Conservation (phyloP, 176 grass and related monocot species). For the Olyra latifolia region DNA sequence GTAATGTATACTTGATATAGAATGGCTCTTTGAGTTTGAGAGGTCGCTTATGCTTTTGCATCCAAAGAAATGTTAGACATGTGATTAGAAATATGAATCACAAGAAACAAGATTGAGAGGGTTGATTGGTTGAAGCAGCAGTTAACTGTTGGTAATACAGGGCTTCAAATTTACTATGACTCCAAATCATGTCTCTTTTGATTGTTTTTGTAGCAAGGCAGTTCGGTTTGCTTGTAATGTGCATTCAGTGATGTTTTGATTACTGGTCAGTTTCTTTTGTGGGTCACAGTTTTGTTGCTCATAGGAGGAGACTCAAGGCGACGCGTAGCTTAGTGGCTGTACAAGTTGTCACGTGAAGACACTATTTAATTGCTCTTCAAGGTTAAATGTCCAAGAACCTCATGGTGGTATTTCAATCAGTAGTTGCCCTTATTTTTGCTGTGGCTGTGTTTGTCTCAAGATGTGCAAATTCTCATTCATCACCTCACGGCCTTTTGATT, state of each 20-base stretch:
- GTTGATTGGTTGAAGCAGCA: constrained; percentile 17
- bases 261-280: constrained; percentile 5
- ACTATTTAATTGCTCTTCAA: constrained; percentile 39
- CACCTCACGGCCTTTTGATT: not conserved
- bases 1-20: not conserved
- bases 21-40: not conserved
- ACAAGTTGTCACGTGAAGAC: constrained; percentile 24
- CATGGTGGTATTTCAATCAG: constrained; percentile 13
- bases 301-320: not conserved
- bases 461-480: constrained; percentile 6
- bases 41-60: not conserved
- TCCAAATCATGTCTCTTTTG: not conserved
- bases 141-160: constrained; percentile 18
- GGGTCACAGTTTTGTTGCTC: constrained; percentile 9
- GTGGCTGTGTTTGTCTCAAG: not conserved
- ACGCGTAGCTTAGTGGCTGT: constrained; percentile 2
- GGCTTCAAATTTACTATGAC: not conserved
- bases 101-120: constrained; percentile 15
- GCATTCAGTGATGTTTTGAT: not conserved
- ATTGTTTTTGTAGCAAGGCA: constrained; percentile 9
- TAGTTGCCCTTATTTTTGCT: not conserved
- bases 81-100: not conserved
- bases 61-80: not conserved
- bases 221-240: constrained; percentile 18
- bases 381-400: not conserved